These are phyloP conservation scores for Thyridium curvatum DNA, from an alignment of 2,329 filamentous ascomycete species.

Conservation along the genomic window DNA sequence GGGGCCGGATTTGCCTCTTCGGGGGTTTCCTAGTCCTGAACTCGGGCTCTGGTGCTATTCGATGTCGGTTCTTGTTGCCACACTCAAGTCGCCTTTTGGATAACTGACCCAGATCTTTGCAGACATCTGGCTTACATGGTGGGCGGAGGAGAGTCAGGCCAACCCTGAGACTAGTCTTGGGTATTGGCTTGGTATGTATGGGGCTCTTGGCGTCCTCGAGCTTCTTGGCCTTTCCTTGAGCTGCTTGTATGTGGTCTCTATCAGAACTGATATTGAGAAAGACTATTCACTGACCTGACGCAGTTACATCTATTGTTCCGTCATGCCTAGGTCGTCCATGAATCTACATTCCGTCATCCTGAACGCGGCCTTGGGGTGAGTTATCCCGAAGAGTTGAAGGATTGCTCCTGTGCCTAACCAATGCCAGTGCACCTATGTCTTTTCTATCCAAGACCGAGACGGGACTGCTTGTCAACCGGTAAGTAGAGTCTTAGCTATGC, in stretches of 20 bases:
- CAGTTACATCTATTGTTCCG: constrained; percentile 22
- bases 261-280: background rate
- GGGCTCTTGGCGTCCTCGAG: constrained; percentile 15
- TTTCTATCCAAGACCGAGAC: no score
- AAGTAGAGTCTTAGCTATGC: background rate
- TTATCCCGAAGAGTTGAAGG: background rate
- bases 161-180: constrained; percentile 27
- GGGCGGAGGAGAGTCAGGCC: constrained; percentile 32
- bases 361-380: constrained; percentile 16
- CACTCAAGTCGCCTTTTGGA: no score
- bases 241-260: constrained; percentile 11
- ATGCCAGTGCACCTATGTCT: constrained; percentile 7
- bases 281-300: no score
- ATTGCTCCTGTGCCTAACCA: no score
- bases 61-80: constrained; percentile 11
- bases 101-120: constrained; percentile 4
- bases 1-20: constrained; percentile 2
- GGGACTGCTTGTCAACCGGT: no score
- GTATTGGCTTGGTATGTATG: constrained; percentile 29
- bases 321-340: constrained; percentile 21
- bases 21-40: constrained; percentile 5
- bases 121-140: constrained; percentile 42
- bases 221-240: constrained; percentile 13
- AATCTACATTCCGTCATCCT: constrained; percentile 19
- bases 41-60: constrained; percentile 6